Percentiles rank a stretch among this genome's conserved stretches.
These are phyloP conservation scores for Scutellaria baicalensis DNA, from an alignment of 257 asterid genomes.

Conservation along the genomic window DNA sequence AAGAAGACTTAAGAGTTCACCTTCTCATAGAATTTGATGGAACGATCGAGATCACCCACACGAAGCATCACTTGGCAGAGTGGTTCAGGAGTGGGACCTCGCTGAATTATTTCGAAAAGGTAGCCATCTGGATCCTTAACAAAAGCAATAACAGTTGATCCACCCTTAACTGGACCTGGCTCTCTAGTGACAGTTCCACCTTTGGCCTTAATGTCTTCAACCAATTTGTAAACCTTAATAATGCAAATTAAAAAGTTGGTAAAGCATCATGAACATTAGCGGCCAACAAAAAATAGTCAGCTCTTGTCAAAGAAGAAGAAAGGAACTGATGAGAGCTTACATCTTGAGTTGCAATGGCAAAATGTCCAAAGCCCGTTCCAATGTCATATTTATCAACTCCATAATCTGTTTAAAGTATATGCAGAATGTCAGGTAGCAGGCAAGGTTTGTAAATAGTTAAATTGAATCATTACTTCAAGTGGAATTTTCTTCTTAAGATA, in stretches of 20 bases:
- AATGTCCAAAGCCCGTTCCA: slow-evolving; percentile 95
- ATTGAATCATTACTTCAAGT: neutral
- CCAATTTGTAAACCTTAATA: slow-evolving; percentile 76
- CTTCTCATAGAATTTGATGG: slow-evolving; percentile 96
- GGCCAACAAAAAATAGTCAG: neutral
- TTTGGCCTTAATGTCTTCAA: slow-evolving; percentile 72
- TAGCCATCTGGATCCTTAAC: slow-evolving; percentile 99
- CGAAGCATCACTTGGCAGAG: slow-evolving; percentile 99
- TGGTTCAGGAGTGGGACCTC: slow-evolving; percentile 93
- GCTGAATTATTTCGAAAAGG: slow-evolving; percentile 78
- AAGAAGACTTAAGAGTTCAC: slow-evolving; percentile 23
- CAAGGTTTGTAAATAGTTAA: neutral
- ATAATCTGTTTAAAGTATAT: slow-evolving; percentile 46
- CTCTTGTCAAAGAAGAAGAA: neutral
- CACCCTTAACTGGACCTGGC: slow-evolving; percentile 99
- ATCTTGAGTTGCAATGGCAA: slow-evolving; percentile 89
- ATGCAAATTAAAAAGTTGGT: neutral
- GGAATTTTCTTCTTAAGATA: neutral
- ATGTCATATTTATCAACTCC: slow-evolving; percentile 90
- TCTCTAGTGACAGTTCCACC: slow-evolving; percentile 96
- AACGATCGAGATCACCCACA: slow-evolving; percentile 96
- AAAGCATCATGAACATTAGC: slow-evolving; percentile 7
- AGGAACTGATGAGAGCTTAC: slow-evolving; percentile 36
- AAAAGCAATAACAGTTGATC: slow-evolving; percentile 81
- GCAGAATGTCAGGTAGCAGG: slow-evolving; percentile 12